Conservation (phyloP, 2,329 filamentous ascomycete genomes). For the Hortaea sp. region DNA sequence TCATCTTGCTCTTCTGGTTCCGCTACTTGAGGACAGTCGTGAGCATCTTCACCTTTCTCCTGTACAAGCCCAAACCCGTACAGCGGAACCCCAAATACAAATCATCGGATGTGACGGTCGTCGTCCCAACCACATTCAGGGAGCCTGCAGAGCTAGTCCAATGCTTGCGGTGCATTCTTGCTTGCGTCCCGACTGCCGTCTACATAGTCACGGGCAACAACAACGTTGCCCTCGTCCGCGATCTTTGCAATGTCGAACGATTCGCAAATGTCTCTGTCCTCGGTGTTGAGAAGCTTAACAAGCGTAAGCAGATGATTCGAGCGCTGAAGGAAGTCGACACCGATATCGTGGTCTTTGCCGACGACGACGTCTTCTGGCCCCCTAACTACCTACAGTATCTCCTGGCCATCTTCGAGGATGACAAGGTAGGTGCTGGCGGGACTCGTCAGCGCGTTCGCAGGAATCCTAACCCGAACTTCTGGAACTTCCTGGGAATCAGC, state of each 20-base stretch:
- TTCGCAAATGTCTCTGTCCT: constrained; percentile 17
- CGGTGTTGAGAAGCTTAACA: constrained; percentile 24
- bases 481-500: constrained; percentile 48
- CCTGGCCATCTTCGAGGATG: constrained; percentile 33
- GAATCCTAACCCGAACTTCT: constrained; percentile 19
- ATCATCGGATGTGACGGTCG: constrained; percentile 19
- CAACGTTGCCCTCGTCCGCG: constrained; percentile 14
- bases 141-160: constrained; percentile 17
- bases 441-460: constrained; percentile 47
- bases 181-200: constrained; percentile 15
- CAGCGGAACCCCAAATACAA: constrained; percentile 15
- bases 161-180: constrained; percentile 18
- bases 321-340: constrained; percentile 21
- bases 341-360: constrained; percentile 22
- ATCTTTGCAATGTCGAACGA: constrained; percentile 4
- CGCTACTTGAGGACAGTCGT: constrained; percentile 13
- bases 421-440: constrained; percentile 43
- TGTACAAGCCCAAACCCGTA: constrained; percentile 19
- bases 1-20: constrained; percentile 6
- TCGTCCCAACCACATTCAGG: constrained; percentile 27
- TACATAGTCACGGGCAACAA: constrained; percentile 20
- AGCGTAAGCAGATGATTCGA: constrained; percentile 24
- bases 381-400: constrained; percentile 20
- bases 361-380: constrained; percentile 29
- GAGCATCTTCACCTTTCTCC: constrained; percentile 17